Evolutionary conservation across 805 yeast genomes (phyloP).

Genomic region (Torulaspora delbrueckii): DNA sequence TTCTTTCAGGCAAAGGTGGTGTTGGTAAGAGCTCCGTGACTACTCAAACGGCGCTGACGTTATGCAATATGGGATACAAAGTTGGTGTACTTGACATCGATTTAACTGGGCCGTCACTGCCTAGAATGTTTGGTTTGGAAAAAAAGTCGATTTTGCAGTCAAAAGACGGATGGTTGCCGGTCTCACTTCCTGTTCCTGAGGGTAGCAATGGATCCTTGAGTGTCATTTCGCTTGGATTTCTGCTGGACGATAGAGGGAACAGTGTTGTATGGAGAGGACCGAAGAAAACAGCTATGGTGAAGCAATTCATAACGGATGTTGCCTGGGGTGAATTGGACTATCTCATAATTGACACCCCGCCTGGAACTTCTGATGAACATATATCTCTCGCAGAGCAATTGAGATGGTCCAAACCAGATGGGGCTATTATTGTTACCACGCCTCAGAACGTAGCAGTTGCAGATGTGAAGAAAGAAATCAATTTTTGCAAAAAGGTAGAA

Average conservation of each 20-base stretch:
- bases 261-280: slow-evolving; percentile 99
- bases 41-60: slow-evolving; percentile 83
- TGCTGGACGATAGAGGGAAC: slow-evolving; percentile 76
- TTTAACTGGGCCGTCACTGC: slow-evolving; percentile 92
- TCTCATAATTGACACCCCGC: slow-evolving; percentile 91
- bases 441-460: slow-evolving; percentile 92
- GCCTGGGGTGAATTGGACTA: slow-evolving; percentile 79
- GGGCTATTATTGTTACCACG: slow-evolving; percentile 92
- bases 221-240: slow-evolving; percentile 84
- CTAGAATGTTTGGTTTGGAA: slow-evolving; percentile 94
- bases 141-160: slow-evolving; percentile 73
- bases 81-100: slow-evolving; percentile 97
- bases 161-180: slow-evolving; percentile 89
- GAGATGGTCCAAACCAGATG: slow-evolving; percentile 66
- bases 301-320: slow-evolving; percentile 87
- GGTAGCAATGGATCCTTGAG: slow-evolving; percentile 45
- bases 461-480: slow-evolving; percentile 91
- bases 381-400: slow-evolving; percentile 93
- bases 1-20: slow-evolving; percentile 94
- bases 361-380: slow-evolving; percentile 98
- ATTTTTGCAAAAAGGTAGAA: slow-evolving; percentile 82
- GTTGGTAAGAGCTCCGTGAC: slow-evolving; percentile 97
- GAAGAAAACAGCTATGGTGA: slow-evolving; percentile 94
- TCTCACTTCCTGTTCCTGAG: slow-evolving; percentile 36
- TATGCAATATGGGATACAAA: slow-evolving; percentile 62